Conservation (phyloP, 805 yeast genomes). For the Metschnikowia dekortorum region DNA sequence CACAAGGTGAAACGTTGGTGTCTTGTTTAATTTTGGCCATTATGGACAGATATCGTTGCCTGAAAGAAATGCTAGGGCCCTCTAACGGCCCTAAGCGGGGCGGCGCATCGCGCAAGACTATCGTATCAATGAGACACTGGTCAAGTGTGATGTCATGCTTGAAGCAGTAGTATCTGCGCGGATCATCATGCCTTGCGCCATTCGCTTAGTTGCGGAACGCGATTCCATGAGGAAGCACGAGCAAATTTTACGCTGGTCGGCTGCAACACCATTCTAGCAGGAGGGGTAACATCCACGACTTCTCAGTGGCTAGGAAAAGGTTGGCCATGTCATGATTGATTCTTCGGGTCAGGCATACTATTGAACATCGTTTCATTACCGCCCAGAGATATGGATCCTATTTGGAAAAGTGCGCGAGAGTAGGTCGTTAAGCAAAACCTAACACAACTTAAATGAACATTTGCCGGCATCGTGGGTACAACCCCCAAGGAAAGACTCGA, state of each 20-base stretch:
- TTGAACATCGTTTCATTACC: background rate
- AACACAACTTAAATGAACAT: too few species aligned
- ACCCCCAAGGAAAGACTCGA: too few species aligned
- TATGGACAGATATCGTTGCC: slow-evolving; percentile 71
- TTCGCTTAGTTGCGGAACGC: slow-evolving; percentile 77
- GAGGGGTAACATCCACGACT: slow-evolving; percentile 76
- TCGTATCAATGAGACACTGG: slow-evolving; percentile 30
- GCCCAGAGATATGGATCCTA: too few species aligned
- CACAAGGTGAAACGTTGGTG: slow-evolving; percentile 63
- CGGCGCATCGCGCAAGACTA: slow-evolving; percentile 44
- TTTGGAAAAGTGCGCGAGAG: too few species aligned
- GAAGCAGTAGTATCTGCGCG: slow-evolving; percentile 76
- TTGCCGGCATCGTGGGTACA: too few species aligned
- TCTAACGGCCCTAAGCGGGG: slow-evolving; percentile 73
- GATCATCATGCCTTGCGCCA: slow-evolving; percentile 64
- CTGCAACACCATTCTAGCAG: slow-evolving; percentile 76
- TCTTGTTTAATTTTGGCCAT: slow-evolving; percentile 57
- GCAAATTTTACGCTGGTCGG: slow-evolving; percentile 73
- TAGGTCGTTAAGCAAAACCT: too few species aligned
- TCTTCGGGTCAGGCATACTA: too few species aligned
- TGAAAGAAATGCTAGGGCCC: slow-evolving; percentile 70
- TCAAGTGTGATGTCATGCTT: slow-evolving; percentile 58
- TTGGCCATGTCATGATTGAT: slow-evolving; percentile 49
- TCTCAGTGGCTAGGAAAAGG: slow-evolving; percentile 82
- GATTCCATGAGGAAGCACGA: slow-evolving; percentile 76